Base-by-base conservation (phyloP, 495 filamentous ascomycete species). In the Thermochaetoides thermophila region DNA sequence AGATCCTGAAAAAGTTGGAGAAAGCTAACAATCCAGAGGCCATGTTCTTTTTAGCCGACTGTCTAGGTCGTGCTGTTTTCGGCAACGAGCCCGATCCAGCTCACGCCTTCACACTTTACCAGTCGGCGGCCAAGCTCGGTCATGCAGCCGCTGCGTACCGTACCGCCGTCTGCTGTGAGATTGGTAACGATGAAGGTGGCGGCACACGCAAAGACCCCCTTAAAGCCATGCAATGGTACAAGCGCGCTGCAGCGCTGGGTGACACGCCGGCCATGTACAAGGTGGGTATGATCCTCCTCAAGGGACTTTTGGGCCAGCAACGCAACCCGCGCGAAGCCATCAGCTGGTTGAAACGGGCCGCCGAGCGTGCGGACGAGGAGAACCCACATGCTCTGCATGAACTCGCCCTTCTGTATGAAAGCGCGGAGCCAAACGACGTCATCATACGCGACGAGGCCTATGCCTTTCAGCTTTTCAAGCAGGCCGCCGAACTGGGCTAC, bases 221-320 rank as follows among this genome's bases (percentile, higher is more conserved):
- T 44, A 95, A 94, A 60, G 84, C 89, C 7, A 82, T 96, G 18
- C 85, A 95, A 48, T 97, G 89, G 89, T 97, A 96, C 52, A 85
- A 84, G 52, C 83, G 85, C 13, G 84, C 87, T 9, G 85, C 89
- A 1, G 72, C 79, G 5, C 64, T 95, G 4, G 89, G 89, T 9
- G 86, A 96, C 46, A 78, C 81, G 0, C 77, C 85, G 0, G 89
- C 87, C 16, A 91, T 93, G 85, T 97, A 94, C 60, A 97, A 97
- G 56, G 77, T 96, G 57, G 89, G 89, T 32, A 87, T 93, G 74
- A 93, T 97, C 47, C 63, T 81, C 42, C 66, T 94, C 17, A 95
- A 95, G 53, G 87, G 86, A 14, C 68, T 95, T n/a, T 72, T 97
- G 10, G 86, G 86, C 7, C 87, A 95, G 52, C 68, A 71, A n/a